phyloP scores from a whole-genome alignment of 2,329 filamentous ascomycete genomes.

The Talaromyces sp. region DNA sequence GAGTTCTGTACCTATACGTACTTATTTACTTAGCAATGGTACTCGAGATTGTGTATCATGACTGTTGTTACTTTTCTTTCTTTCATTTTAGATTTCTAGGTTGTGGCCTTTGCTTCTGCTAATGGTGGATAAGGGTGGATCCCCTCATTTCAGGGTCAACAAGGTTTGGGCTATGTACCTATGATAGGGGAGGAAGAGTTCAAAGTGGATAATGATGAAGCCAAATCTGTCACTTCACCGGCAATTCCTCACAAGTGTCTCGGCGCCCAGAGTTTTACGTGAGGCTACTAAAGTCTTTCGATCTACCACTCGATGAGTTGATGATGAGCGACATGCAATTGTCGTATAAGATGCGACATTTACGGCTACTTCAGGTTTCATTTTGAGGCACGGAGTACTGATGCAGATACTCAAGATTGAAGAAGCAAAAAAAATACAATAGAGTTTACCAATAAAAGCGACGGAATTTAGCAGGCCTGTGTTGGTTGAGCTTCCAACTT shows the following conservation, averaged over 20 bases:
- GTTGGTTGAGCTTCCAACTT: background rate
- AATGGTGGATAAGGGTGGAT: background rate
- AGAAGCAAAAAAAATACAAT: background rate
- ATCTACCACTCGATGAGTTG: background rate
- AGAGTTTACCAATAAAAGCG: background rate
- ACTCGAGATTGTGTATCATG: background rate
- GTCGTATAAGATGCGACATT: background rate
- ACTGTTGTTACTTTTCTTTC: background rate
- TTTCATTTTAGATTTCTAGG: background rate
- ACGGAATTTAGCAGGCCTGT: no score
- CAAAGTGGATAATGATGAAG: background rate
- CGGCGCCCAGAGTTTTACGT: background rate
- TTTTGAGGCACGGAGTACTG: background rate
- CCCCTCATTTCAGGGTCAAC: slow-evolving; percentile 1
- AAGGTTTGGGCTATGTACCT: background rate
- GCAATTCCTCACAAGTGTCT: background rate
- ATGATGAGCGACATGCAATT: background rate
- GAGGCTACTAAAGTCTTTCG: background rate
- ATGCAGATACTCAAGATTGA: background rate
- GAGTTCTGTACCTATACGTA: background rate
- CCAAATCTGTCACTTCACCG: background rate
- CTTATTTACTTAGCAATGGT: background rate
- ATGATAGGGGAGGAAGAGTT: background rate
- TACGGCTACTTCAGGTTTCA: background rate
- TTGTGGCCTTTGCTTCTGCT: slow-evolving; percentile 8